Percentiles rank a stretch among this genome's conserved stretches.
phyloP scores from a whole-genome alignment of 73 alveolate species.

The Stentor coeruleus region DNA sequence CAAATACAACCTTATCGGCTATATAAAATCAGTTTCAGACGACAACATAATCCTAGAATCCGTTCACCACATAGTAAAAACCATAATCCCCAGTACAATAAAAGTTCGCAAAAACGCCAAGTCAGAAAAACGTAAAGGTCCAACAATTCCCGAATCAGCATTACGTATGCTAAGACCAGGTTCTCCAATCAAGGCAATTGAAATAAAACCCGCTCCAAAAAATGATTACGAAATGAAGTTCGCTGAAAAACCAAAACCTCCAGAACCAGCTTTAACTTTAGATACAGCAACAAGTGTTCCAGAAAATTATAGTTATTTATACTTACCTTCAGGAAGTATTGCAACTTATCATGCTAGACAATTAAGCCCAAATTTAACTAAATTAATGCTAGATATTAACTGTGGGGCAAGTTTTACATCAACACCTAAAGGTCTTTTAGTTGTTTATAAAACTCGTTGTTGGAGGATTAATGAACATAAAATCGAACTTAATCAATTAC shows the following conservation, averaged over 20 bases:
- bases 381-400: neutral
- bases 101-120: neutral
- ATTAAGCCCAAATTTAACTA: neutral
- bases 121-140: neutral
- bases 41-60: neutral
- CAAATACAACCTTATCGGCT: neutral
- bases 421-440: neutral
- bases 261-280: neutral
- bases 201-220: neutral
- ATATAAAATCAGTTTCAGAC: neutral
- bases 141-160: neutral
- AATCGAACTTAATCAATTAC: neutral
- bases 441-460: neutral
- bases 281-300: neutral
- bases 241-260: neutral
- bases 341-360: neutral
- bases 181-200: neutral
- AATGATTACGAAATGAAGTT: neutral
- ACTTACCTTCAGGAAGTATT: neutral
- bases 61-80: neutral
- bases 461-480: neutral
- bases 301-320: too few relatives aligned
- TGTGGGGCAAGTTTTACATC: neutral
- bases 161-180: neutral
- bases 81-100: neutral